A percentile compares a stretch with the other conserved stretches of the same genome.
Evolutionary conservation across 345 rosid species (phyloP).

Genomic region (Cardamine occulta): DNA sequence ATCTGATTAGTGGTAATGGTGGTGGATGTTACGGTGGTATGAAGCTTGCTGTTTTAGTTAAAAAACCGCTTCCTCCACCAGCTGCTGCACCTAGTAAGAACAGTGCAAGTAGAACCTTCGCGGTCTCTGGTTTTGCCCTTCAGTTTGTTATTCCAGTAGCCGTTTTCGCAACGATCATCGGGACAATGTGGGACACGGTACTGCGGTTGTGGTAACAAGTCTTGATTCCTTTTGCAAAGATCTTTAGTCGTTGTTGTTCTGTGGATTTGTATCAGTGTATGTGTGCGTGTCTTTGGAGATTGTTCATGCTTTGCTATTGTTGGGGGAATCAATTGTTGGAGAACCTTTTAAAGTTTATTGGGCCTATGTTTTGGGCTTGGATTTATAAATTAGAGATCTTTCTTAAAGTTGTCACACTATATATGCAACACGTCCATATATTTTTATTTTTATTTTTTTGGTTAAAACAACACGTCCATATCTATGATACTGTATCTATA

Average conservation of each 20-base stretch:
- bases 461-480: too few relatives aligned
- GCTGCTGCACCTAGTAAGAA: slow-evolving; percentile 44
- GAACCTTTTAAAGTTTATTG: background rate
- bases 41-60: slow-evolving; percentile 67
- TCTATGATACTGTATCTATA: background rate
- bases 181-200: slow-evolving; percentile 27
- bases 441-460: too few relatives aligned
- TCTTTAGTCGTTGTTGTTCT: background rate
- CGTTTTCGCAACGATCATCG: background rate
- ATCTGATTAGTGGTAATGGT: slow-evolving; percentile 82
- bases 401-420: background rate
- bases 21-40: slow-evolving; percentile 88
- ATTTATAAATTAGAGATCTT: background rate
- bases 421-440: slow-evolving; percentile 20
- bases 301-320: slow-evolving; percentile 25
- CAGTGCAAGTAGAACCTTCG: slow-evolving; percentile 17
- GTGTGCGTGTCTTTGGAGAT: slow-evolving; percentile 10
- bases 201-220: slow-evolving; percentile 24
- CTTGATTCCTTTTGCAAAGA: background rate
- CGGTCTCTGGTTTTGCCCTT: background rate
- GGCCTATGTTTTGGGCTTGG: slow-evolving; percentile 35
- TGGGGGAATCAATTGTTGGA: slow-evolving; percentile 8
- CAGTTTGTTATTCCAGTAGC: slow-evolving; percentile 15
- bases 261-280: background rate
- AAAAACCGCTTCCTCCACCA: slow-evolving; percentile 80